Conservation (phyloP, 441 rosid genomes). For the Eruca vesicaria region DNA sequence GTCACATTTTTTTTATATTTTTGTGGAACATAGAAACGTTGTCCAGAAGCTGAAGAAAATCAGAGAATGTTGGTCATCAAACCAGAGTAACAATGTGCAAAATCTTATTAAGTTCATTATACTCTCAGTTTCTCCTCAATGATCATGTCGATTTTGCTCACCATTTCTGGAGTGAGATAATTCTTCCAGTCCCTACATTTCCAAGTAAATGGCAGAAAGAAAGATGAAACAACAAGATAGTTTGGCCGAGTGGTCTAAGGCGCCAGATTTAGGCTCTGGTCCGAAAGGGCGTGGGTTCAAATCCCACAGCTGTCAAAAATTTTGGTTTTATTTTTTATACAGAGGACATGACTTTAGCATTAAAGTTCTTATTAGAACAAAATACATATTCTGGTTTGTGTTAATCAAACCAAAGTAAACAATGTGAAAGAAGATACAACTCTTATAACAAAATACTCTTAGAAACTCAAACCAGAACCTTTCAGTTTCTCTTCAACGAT, state of each 20-base stretch:
- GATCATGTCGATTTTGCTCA: too few species aligned
- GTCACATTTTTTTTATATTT: constrained; percentile 38
- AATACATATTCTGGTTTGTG: too few species aligned
- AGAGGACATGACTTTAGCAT: too few species aligned
- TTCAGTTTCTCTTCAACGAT: neutral
- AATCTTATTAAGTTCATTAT: too few species aligned
- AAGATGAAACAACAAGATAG: constrained; percentile 42
- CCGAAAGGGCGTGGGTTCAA: constrained; percentile 99
- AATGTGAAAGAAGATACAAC: neutral
- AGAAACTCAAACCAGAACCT: neutral
- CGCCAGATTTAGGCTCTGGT: constrained; percentile 99
- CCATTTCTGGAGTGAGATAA: too few species aligned
- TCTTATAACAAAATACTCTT: neutral
- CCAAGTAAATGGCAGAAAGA: too few species aligned
- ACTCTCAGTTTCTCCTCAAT: too few species aligned
- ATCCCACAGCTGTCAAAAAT: constrained; percentile 98
- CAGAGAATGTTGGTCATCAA: neutral
- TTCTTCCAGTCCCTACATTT: too few species aligned
- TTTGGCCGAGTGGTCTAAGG: constrained; percentile 99
- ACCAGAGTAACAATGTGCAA: neutral
- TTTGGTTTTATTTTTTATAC: too few species aligned
- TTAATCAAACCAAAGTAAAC: neutral
- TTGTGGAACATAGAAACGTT: too few species aligned
- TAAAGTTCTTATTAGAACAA: too few species aligned
- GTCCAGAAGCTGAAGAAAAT: neutral